A percentile compares a stretch with the other conserved stretches of the same genome.
Evolutionary conservation across 306 rosid species (phyloP).

Genomic region (Pyrus bretschneideri): DNA sequence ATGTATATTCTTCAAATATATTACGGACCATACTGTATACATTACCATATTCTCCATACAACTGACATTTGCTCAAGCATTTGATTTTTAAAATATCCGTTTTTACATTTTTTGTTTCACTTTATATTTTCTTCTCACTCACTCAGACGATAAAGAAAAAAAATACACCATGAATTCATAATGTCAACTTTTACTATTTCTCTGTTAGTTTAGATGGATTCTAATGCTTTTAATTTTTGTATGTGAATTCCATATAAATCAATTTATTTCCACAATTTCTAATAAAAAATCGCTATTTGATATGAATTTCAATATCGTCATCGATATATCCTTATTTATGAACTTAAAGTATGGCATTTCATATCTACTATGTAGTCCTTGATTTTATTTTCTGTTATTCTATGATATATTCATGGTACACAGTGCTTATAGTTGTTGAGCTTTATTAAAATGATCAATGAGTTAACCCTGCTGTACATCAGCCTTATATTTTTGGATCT

Average conservation of each 20-base stretch:
- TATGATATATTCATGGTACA: not conserved
- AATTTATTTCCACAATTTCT: not conserved
- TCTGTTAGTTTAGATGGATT: not conserved
- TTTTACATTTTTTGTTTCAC: too few relatives aligned
- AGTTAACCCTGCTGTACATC: not conserved
- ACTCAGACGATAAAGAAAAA: not conserved
- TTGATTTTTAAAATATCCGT: too few relatives aligned
- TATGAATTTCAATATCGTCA: not conserved
- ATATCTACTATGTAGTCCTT: not conserved
- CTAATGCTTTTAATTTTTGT: not conserved
- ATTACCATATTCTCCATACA: not conserved
- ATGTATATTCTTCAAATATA: not conserved
- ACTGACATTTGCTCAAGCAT: not conserved
- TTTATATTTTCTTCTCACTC: not conserved
- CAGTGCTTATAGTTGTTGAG: not conserved
- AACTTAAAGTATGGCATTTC: not conserved
- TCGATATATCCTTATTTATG: not conserved
- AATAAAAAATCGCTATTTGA: not conserved
- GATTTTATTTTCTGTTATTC: not conserved
- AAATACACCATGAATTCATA: not conserved
- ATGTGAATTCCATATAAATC: too few relatives aligned
- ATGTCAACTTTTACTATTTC: not conserved
- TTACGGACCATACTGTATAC: not conserved
- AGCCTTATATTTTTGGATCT: not conserved
- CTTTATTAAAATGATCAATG: not conserved